Conservation (phyloP, 257 asterid genomes). For the Jasminum sambac region DNA sequence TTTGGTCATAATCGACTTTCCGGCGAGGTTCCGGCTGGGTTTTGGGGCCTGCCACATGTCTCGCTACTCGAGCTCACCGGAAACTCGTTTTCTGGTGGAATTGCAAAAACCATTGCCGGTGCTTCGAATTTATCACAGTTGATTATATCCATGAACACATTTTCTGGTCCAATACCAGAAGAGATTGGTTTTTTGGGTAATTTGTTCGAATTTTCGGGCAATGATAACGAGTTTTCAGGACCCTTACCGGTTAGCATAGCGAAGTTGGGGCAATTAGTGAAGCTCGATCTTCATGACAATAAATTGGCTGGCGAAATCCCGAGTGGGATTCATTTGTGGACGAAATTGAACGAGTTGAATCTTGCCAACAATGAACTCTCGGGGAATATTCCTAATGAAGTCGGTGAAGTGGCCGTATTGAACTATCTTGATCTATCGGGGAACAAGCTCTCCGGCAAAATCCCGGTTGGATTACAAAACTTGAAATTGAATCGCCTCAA, state of each 20-base stretch:
- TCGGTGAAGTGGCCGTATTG: slow-evolving; percentile 69
- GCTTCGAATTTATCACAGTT: slow-evolving; percentile 81
- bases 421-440: slow-evolving; percentile 93
- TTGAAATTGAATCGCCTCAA: slow-evolving; percentile 88
- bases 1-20: slow-evolving; percentile 68
- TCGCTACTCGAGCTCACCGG: slow-evolving; percentile 73
- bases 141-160: slow-evolving; percentile 65
- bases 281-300: slow-evolving; percentile 81
- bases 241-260: slow-evolving; percentile 66
- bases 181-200: slow-evolving; percentile 75
- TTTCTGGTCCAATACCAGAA: slow-evolving; percentile 76
- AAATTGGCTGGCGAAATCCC: slow-evolving; percentile 72
- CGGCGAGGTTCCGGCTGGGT: slow-evolving; percentile 68
- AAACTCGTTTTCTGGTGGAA: slow-evolving; percentile 74
- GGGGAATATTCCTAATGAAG: slow-evolving; percentile 76
- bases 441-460: slow-evolving; percentile 63
- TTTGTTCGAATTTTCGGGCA: slow-evolving; percentile 63
- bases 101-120: slow-evolving; percentile 66
- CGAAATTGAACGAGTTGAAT: slow-evolving; percentile 79
- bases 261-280: slow-evolving; percentile 80
- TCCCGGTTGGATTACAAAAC: slow-evolving; percentile 73
- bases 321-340: slow-evolving; percentile 62
- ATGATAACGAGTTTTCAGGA: slow-evolving; percentile 67
- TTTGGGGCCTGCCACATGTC: slow-evolving; percentile 95
- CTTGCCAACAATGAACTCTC: slow-evolving; percentile 71